A percentile compares a stretch with the other conserved stretches of the same genome.
phyloP scores from a whole-genome alignment of 2,329 filamentous ascomycete genomes.

The Exophiala mesophila region DNA sequence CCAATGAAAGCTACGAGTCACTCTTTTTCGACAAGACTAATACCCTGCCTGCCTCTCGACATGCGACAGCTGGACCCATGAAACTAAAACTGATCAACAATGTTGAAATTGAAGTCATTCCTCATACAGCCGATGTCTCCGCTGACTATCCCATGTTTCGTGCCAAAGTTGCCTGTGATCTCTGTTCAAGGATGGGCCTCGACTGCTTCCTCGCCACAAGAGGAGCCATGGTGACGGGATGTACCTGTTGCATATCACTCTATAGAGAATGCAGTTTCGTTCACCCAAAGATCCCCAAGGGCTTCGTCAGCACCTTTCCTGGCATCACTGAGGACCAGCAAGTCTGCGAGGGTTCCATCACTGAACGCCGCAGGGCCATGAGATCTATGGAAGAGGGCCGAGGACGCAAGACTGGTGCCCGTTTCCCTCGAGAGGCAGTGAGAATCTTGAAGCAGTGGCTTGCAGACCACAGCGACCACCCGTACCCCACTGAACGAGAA shows the following conservation, averaged over 20 bases:
- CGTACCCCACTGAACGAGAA: conserved; percentile 83
- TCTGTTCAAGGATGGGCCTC: conserved; percentile 43
- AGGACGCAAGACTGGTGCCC: conserved; percentile 61
- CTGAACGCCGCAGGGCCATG: conserved; percentile 35
- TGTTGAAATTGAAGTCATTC: conserved; percentile 26
- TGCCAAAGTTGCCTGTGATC: conserved; percentile 43
- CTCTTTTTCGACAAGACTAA: conserved; percentile 40
- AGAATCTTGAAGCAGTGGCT: conserved; percentile 82
- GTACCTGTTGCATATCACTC: conserved; percentile 45
- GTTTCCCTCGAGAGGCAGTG: conserved; percentile 75
- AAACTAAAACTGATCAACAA: conserved; percentile 28
- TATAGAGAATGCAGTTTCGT: conserved; percentile 46
- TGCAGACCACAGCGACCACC: conserved; percentile 70
- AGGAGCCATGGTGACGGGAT: conserved; percentile 41
- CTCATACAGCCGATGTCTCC: conserved; percentile 20
- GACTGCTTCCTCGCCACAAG: conserved; percentile 44
- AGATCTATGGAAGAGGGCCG: conserved; percentile 39
- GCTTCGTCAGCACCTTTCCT: conserved; percentile 41
- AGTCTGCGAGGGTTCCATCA: conserved; percentile 33
- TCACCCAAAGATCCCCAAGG: conserved; percentile 37
- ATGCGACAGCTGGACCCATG: conserved; percentile 24
- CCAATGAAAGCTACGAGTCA: conserved; percentile 35
- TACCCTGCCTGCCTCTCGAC: conserved; percentile 33
- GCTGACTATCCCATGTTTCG: conserved; percentile 41
- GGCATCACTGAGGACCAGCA: conserved; percentile 38